Conservation (phyloP, 306 rosid species). For the Comarum palustre region DNA sequence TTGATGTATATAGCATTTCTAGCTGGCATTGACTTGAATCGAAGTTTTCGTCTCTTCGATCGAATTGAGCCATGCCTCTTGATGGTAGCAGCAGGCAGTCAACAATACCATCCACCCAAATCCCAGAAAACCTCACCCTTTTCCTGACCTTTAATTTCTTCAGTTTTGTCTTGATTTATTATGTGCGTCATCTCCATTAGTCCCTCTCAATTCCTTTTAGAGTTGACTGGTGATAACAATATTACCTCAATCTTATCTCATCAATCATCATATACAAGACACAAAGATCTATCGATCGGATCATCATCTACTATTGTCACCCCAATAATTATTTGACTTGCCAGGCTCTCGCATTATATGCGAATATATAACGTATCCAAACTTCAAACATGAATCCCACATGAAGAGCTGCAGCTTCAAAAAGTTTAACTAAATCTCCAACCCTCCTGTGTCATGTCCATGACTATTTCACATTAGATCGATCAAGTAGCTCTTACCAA, state of each 20-base stretch:
- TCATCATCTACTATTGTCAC: not conserved
- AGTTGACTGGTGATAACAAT: conserved; percentile 1
- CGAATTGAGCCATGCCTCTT: not conserved
- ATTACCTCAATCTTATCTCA: conserved; percentile 2
- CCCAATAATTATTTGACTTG: conserved; percentile 3
- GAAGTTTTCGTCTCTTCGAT: not conserved
- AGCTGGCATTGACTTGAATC: conserved; percentile 18
- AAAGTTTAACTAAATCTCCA: not conserved
- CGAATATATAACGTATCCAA: not conserved
- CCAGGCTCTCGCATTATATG: not conserved
- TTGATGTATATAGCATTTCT: too few relatives aligned
- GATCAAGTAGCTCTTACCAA: too few relatives aligned
- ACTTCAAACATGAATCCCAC: conserved; percentile 9
- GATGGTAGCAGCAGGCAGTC: conserved; percentile 4
- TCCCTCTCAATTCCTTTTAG: conserved; percentile 17
- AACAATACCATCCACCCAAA: not conserved
- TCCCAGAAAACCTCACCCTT: not conserved
- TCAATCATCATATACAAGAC: not conserved
- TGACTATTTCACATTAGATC: not conserved
- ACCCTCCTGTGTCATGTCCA: not conserved
- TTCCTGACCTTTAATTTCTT: not conserved
- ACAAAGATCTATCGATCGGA: not conserved
- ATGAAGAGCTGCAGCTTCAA: not conserved
- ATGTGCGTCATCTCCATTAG: not conserved
- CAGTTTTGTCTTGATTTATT: not conserved